These are phyloP conservation scores for Penicillium verrucosum DNA, from an alignment of 2,329 filamentous ascomycete species.

Conservation along the genomic window DNA sequence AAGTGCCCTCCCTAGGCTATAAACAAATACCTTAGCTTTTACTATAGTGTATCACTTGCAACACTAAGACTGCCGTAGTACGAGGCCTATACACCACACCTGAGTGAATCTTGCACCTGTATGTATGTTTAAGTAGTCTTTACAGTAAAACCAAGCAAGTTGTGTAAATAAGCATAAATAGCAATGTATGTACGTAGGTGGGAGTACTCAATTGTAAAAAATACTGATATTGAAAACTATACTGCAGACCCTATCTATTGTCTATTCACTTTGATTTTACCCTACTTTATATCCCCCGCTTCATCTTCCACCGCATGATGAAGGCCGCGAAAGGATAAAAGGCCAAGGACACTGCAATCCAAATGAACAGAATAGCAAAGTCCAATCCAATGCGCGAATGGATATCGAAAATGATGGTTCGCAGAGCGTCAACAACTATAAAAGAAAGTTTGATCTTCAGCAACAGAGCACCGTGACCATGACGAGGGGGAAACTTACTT, in stretches of 20 bases:
- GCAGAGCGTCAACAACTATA: constrained; percentile 55
- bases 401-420: constrained; percentile 60
- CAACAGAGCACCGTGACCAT: neutral
- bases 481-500: constrained; percentile 34
- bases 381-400: constrained; percentile 58
- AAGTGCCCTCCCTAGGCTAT: no score
- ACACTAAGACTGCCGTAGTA: neutral
- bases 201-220: neutral
- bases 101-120: neutral
- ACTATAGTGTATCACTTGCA: neutral
- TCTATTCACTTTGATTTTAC: no score
- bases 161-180: neutral
- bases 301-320: constrained; percentile 35
- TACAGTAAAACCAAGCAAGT: neutral
- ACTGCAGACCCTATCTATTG: no score
- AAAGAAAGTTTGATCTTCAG: neutral
- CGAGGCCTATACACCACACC: neutral
- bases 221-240: neutral
- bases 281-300: constrained; percentile 17
- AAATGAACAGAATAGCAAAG: constrained; percentile 59
- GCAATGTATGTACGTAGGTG: neutral
- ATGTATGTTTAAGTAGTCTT: neutral
- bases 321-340: constrained; percentile 30
- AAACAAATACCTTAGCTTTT: neutral
- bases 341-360: constrained; percentile 39